Percentiles rank a stretch among this genome's conserved stretches.
Conservation (phyloP, 768 basidiomycete genomes). For the Mycena sanguinolenta region DNA sequence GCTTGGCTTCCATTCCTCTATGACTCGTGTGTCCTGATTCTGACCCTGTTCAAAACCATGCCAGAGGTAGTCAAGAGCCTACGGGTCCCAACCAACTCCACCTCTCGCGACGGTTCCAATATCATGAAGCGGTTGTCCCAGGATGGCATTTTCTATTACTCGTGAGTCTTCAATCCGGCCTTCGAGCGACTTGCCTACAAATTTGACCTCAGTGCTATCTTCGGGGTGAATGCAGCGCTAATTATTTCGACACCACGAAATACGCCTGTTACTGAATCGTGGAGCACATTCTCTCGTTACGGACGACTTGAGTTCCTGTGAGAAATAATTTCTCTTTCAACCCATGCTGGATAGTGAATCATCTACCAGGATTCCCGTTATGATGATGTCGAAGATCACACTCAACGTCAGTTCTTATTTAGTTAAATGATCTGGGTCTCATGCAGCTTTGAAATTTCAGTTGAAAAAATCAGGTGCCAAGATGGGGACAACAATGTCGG, state of each 20-base stretch:
- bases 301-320: slow-evolving; percentile 56
- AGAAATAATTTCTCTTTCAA: slow-evolving; percentile 36
- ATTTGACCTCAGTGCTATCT: slow-evolving; percentile 53
- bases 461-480: slow-evolving; percentile 54
- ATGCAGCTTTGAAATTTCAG: slow-evolving; percentile 78
- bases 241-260: slow-evolving; percentile 56
- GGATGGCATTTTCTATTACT: slow-evolving; percentile 63
- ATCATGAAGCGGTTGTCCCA: too few relatives aligned
- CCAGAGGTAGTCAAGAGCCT: slow-evolving; percentile 36
- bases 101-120: slow-evolving; percentile 40
- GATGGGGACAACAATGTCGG: neutral
- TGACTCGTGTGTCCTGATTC: too few relatives aligned
- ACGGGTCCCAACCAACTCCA: neutral
- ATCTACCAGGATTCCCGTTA: too few relatives aligned
- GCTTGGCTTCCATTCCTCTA: slow-evolving; percentile 66
- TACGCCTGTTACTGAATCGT: neutral
- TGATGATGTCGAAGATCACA: neutral
- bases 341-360: too few relatives aligned
- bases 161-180: slow-evolving; percentile 41
- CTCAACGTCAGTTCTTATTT: slow-evolving; percentile 48
- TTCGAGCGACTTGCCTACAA: neutral
- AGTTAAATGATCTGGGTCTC: slow-evolving; percentile 43
- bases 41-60: too few relatives aligned
- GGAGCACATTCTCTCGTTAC: neutral
- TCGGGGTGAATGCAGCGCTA: slow-evolving; percentile 57